Conservation (phyloP, 2,329 filamentous ascomycete genomes). For the Phaeomoniella chlamydospora region DNA sequence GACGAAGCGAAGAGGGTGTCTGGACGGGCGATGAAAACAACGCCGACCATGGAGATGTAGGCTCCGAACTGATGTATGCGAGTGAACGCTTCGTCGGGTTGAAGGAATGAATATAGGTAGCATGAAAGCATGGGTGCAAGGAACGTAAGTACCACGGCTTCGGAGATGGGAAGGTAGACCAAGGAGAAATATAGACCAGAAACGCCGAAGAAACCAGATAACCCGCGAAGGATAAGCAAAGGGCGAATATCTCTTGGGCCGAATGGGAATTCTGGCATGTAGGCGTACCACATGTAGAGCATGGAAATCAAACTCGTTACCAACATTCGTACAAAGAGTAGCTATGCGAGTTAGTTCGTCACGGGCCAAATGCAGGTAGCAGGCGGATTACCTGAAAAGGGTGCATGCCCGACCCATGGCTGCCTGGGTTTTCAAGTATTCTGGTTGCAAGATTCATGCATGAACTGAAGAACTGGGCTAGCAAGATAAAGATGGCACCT, state of each 20-base stretch:
- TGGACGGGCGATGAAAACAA: slow-evolving; percentile 71
- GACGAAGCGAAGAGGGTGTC: slow-evolving; percentile 34
- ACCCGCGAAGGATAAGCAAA: slow-evolving; percentile 46
- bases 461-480: slow-evolving; percentile 67
- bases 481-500: slow-evolving; percentile 56
- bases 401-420: slow-evolving; percentile 57
- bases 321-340: slow-evolving; percentile 66
- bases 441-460: slow-evolving; percentile 76
- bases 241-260: slow-evolving; percentile 52
- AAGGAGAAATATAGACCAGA: slow-evolving; percentile 44
- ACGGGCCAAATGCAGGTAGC: too few relatives aligned
- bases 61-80: slow-evolving; percentile 62
- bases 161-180: slow-evolving; percentile 68
- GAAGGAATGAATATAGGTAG: slow-evolving; percentile 62
- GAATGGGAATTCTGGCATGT: slow-evolving; percentile 55
- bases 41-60: slow-evolving; percentile 60
- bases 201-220: slow-evolving; percentile 1
- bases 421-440: slow-evolving; percentile 52
- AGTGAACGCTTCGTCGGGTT: slow-evolving; percentile 61
- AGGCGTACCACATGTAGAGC: slow-evolving; percentile 58
- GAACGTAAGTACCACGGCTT: slow-evolving; percentile 83
- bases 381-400: slow-evolving; percentile 48
- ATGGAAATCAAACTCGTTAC: slow-evolving; percentile 55
- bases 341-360: slow-evolving; percentile 20
- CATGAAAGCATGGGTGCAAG: slow-evolving; percentile 65